These are phyloP conservation scores for Geranomyces variabilis DNA, from an alignment of 192 early-diverging fungal genomes.

Conservation along the genomic window DNA sequence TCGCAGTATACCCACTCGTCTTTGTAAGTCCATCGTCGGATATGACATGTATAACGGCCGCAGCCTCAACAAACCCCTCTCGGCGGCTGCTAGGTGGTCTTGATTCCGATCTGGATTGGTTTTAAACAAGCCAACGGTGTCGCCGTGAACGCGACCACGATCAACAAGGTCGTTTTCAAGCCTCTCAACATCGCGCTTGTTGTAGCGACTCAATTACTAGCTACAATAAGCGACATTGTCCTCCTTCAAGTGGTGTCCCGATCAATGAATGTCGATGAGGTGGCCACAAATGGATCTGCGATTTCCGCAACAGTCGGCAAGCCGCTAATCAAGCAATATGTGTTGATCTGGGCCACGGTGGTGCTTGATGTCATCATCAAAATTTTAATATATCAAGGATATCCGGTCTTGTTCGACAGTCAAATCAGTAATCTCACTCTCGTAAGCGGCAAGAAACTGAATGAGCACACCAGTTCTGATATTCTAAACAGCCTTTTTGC, in stretches of 20 bases:
- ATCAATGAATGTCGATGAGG: not conserved
- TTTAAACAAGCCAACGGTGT: not conserved
- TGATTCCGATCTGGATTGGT: conserved; percentile 7
- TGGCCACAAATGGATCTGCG: not conserved
- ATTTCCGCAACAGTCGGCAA: not conserved
- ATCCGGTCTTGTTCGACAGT: conserved; percentile 8
- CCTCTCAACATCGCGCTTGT: conserved; percentile 12
- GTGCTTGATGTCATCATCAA: conserved; percentile 15
- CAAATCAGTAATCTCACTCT: conserved; percentile 4
- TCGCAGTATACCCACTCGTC: conserved; percentile 4
- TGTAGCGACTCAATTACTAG: not conserved
- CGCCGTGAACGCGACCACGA: not conserved
- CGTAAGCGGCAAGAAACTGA: too few relatives aligned
- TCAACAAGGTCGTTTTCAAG: conserved; percentile 13
- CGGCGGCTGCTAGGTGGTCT: not conserved
- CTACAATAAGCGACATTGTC: conserved; percentile 5
- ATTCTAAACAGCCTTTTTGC: too few relatives aligned
- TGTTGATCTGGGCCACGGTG: conserved; percentile 3
- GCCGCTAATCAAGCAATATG: not conserved
- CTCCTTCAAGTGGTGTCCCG: not conserved
- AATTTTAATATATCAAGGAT: conserved; percentile 2
- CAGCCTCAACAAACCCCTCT: too few relatives aligned
- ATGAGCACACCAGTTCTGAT: too few relatives aligned
- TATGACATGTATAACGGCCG: too few relatives aligned
- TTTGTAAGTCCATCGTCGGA: too few relatives aligned